Percentiles rank a stretch among this genome's conserved stretches.
Evolutionary conservation across 106 monocot genomes (phyloP).

Genomic region (Dactylorhiza incarnata): DNA sequence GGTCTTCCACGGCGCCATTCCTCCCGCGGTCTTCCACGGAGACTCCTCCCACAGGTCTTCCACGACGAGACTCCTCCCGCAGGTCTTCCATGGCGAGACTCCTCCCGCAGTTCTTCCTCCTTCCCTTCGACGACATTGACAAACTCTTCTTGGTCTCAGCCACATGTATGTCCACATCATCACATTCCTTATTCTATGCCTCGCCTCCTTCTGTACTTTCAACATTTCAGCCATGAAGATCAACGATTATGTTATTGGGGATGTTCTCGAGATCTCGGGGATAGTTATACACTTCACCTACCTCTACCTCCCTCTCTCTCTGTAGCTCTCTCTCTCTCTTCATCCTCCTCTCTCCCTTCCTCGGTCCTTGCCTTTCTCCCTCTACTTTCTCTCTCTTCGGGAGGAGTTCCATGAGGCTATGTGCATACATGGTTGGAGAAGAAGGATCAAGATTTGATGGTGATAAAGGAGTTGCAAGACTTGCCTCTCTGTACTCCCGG

Average conservation of each 20-base stretch:
- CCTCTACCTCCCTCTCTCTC: conserved; percentile 1
- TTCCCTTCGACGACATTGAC: too few species aligned
- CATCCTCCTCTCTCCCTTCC: not conserved
- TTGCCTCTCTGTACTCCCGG: conserved; percentile 74
- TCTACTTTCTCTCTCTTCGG: not conserved
- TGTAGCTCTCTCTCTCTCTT: conserved; percentile 11
- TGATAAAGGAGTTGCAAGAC: conserved; percentile 21
- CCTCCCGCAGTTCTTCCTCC: too few species aligned
- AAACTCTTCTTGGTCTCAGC: conserved; percentile 46
- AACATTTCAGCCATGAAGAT: conserved; percentile 37
- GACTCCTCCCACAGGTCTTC: too few species aligned
- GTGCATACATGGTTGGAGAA: conserved; percentile 54
- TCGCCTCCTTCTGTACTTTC: conserved; percentile 38
- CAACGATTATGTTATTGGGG: conserved; percentile 19
- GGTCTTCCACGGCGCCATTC: too few species aligned
- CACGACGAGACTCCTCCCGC: too few species aligned
- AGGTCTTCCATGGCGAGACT: too few species aligned
- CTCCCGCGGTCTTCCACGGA: too few species aligned
- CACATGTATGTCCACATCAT: conserved; percentile 48
- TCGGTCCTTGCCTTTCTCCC: not conserved
- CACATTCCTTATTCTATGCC: conserved; percentile 33
- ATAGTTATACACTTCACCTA: not conserved
- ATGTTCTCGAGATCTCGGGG: conserved; percentile 24
- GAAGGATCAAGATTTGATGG: conserved; percentile 13
- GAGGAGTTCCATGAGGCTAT: conserved; percentile 46